A percentile compares a stretch with the other conserved stretches of the same genome.
Conservation (phyloP, 164 flowering plant species). For the Vitis rupestris region DNA sequence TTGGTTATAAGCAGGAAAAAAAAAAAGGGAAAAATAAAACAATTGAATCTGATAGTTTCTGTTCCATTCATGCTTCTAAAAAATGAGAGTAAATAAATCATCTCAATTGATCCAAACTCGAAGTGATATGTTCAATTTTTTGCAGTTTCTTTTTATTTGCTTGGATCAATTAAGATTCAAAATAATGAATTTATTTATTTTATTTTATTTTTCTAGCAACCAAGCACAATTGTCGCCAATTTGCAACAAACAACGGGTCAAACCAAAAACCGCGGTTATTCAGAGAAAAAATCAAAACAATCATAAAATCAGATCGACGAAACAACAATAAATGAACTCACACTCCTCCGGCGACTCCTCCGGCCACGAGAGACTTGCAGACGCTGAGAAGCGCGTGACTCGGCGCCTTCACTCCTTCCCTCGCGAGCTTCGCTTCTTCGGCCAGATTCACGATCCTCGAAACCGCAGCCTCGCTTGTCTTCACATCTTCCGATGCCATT, state of each 20-base stretch:
- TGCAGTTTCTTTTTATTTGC: too few relatives aligned
- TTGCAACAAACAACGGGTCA: conserved; percentile 19
- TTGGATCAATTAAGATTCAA: too few relatives aligned
- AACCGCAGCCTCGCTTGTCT: conserved; percentile 76
- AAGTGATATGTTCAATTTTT: too few relatives aligned
- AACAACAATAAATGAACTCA: conserved; percentile 34
- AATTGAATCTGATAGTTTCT: too few relatives aligned
- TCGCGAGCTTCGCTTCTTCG: conserved; percentile 85
- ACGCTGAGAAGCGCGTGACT: conserved; percentile 54
- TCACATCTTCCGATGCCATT: conserved; percentile 54
- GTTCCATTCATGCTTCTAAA: too few relatives aligned
- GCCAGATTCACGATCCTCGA: conserved; percentile 86
- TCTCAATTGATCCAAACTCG: too few relatives aligned
- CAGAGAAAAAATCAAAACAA: not conserved
- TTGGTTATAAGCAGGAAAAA: too few relatives aligned
- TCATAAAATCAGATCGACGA: not conserved
- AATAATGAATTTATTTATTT: too few relatives aligned
- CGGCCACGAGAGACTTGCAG: conserved; percentile 91
- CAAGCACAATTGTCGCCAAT: too few relatives aligned
- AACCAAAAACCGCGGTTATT: conserved; percentile 65
- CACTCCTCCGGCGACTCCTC: conserved; percentile 98
- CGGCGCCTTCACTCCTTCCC: conserved; percentile 82
- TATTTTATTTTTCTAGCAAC: too few relatives aligned
- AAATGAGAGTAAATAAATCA: too few relatives aligned
- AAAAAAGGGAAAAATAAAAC: too few relatives aligned